phyloP scores from a whole-genome alignment of 345 rosid species.

The Salix arbutifolia region DNA sequence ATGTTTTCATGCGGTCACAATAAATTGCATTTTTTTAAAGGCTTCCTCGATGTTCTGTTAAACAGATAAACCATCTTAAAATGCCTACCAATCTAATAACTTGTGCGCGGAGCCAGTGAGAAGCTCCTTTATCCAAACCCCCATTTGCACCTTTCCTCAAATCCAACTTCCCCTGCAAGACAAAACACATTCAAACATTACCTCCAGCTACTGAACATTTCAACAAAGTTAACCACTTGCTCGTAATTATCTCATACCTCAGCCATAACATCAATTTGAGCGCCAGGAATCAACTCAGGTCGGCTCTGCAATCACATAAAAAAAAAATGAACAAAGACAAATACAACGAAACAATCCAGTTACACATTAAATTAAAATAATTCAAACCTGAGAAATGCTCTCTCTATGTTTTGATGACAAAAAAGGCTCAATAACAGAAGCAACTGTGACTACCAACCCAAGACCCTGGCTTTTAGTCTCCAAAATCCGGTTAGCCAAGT shows the following conservation, averaged over 20 bases:
- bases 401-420: constrained; percentile 41
- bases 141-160: constrained; percentile 13
- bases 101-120: constrained; percentile 48
- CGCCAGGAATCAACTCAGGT: constrained; percentile 69
- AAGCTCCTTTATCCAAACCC: constrained; percentile 30
- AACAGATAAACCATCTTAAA: neutral
- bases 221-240: constrained; percentile 17
- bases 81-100: constrained; percentile 58
- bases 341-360: neutral
- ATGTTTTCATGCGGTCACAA: neutral
- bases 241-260: constrained; percentile 46
- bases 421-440: constrained; percentile 84
- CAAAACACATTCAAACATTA: constrained; percentile 8
- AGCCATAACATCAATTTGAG: constrained; percentile 64
- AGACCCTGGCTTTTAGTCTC: constrained; percentile 22
- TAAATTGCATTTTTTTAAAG: neutral
- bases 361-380: neutral
- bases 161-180: constrained; percentile 39
- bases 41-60: neutral
- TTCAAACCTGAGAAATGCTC: constrained; percentile 47
- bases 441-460: constrained; percentile 64
- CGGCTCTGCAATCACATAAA: constrained; percentile 41
- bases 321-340: neutral
- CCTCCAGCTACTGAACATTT: constrained; percentile 7
- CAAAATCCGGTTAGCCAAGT: constrained; percentile 31